Conservation (phyloP, 192 early-diverging fungal species). For the Dissophora globulifera region DNA sequence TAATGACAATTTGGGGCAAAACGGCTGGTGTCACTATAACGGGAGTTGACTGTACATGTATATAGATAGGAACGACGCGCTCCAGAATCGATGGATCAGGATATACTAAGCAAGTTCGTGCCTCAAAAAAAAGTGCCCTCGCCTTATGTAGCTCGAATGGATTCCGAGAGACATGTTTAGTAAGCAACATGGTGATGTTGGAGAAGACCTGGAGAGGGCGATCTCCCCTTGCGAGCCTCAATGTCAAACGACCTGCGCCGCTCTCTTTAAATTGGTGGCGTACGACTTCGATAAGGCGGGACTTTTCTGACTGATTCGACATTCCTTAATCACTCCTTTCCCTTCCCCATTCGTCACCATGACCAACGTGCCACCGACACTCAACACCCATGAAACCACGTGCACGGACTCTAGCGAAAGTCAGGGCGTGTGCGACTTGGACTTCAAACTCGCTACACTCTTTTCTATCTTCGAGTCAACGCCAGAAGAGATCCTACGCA, state of each 20-base stretch:
- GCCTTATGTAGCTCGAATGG: too few species aligned
- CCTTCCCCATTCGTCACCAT: background rate
- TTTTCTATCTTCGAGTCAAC: conserved; percentile 48
- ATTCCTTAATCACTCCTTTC: background rate
- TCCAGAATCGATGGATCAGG: too few species aligned
- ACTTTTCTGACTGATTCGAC: background rate
- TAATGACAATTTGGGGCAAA: too few species aligned
- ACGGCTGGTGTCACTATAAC: too few species aligned
- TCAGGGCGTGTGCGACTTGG: background rate
- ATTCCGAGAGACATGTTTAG: too few species aligned
- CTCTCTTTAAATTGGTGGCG: conserved; percentile 3
- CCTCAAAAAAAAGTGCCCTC: too few species aligned
- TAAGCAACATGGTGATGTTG: too few species aligned
- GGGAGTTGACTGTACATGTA: too few species aligned
- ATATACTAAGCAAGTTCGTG: too few species aligned
- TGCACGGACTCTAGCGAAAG: background rate
- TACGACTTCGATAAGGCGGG: background rate
- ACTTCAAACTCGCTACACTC: conserved; percentile 43
- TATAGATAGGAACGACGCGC: too few species aligned
- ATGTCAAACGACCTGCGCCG: background rate
- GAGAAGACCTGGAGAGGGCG: background rate
- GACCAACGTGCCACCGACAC: background rate
- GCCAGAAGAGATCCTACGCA: conserved; percentile 9
- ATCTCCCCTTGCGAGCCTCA: too few species aligned
- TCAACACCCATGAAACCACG: background rate